These are phyloP conservation scores for Pulveroboletus sp. DNA, from an alignment of 768 basidiomycete genomes.

Conservation along the genomic window DNA sequence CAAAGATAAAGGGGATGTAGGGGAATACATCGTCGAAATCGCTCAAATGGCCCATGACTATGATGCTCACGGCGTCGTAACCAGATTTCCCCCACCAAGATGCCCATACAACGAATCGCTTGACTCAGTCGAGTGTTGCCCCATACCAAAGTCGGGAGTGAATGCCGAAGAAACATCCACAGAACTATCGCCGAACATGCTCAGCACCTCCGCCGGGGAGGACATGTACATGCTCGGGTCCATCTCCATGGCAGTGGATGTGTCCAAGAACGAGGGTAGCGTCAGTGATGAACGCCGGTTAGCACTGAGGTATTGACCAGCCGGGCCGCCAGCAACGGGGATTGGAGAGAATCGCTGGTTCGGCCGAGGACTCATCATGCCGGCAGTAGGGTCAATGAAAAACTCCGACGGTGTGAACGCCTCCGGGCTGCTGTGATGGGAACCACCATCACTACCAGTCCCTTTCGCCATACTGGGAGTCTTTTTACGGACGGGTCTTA, in stretches of 20 bases:
- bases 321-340: slow-evolving; percentile 9
- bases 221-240: slow-evolving; percentile 52
- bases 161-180: slow-evolving; percentile 36
- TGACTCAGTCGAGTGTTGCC: slow-evolving; percentile 22
- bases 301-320: slow-evolving; percentile 23
- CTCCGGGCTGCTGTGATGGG: slow-evolving; percentile 55
- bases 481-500: slow-evolving; percentile 83
- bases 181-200: slow-evolving; percentile 46
- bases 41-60: slow-evolving; percentile 7
- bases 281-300: slow-evolving; percentile 22
- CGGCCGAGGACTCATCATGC: slow-evolving; percentile 24
- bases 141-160: slow-evolving; percentile 27
- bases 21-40: slow-evolving; percentile 4
- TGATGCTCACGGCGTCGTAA: slow-evolving; percentile 25
- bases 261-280: slow-evolving; percentile 27
- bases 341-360: slow-evolving; percentile 21
- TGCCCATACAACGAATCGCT: slow-evolving; percentile 28
- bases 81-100: slow-evolving; percentile 18
- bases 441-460: slow-evolving; percentile 42
- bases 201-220: slow-evolving; percentile 53
- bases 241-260: slow-evolving; percentile 40
- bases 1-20: background rate
- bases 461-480: slow-evolving; percentile 42
- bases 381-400: slow-evolving; percentile 43
- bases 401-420: slow-evolving; percentile 62